A percentile compares a stretch with the other conserved stretches of the same genome.
Evolutionary conservation across 257 asterid species (phyloP).

Genomic region (Plectranthus barbatus): DNA sequence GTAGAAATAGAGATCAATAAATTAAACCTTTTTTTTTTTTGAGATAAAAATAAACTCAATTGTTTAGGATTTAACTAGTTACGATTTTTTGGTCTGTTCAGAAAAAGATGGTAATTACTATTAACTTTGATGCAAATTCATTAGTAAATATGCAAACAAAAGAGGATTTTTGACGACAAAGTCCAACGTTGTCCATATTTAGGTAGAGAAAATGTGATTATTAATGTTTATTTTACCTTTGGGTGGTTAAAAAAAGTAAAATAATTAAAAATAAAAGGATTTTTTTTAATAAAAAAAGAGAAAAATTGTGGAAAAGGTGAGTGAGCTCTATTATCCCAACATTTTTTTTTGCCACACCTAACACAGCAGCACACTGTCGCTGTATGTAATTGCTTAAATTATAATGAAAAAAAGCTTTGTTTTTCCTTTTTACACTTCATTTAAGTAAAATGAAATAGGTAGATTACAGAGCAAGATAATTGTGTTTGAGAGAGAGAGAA

Average conservation of each 20-base stretch:
- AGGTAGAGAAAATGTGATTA: neutral
- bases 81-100: neutral
- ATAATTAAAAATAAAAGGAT: neutral
- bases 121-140: too few species aligned
- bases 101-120: neutral
- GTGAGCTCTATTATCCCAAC: constrained; percentile 1
- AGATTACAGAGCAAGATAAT: neutral
- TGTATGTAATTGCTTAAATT: neutral
- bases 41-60: too few species aligned
- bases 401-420: too few species aligned
- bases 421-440: neutral
- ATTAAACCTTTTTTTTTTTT: too few species aligned
- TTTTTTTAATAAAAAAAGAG: neutral
- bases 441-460: neutral
- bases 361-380: neutral
- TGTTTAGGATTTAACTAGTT: too few species aligned
- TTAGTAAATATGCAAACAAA: neutral
- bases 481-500: neutral
- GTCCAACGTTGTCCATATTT: neutral
- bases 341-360: constrained; percentile 10
- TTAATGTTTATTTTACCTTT: neutral
- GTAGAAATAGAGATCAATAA: too few species aligned
- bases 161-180: neutral
- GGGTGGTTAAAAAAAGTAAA: neutral
- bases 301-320: neutral